Percentiles rank a stretch among this genome's conserved stretches.
Conservation (phyloP, 495 filamentous ascomycete genomes). For the Daldinia bambusicola region DNA sequence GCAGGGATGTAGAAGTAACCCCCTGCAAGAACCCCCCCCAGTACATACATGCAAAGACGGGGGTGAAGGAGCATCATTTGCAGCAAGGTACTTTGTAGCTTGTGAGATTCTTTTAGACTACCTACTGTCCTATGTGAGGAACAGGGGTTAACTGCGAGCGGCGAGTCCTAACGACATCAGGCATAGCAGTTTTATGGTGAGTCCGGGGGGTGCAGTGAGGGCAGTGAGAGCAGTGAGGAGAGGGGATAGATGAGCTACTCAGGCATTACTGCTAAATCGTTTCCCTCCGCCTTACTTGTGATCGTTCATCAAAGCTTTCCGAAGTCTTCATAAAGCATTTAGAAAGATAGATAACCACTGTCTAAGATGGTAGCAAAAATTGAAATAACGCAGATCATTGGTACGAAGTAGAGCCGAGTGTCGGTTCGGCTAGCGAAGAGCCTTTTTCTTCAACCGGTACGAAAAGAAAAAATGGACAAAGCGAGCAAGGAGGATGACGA, state of each 20-base stretch:
- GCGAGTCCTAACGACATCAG: conserved; percentile 39
- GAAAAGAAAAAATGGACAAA: conserved; percentile 12
- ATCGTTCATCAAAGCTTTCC: not conserved
- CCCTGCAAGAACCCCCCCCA: conserved; percentile 24
- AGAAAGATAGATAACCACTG: too few relatives aligned
- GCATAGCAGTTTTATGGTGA: conserved; percentile 29
- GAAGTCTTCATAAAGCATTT: not conserved
- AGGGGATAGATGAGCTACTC: conserved; percentile 11
- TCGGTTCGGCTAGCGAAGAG: conserved; percentile 40
- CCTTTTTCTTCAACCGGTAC: conserved; percentile 16
- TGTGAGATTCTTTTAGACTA: conserved; percentile 32
- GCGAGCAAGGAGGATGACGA: conserved; percentile 25
- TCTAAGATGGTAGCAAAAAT: too few relatives aligned
- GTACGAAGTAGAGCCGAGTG: conserved; percentile 1
- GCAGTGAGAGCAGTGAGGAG: not conserved
- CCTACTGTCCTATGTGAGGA: conserved; percentile 33
- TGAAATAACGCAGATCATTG: not conserved
- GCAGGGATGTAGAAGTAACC: conserved; percentile 10
- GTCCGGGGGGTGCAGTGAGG: conserved; percentile 35
- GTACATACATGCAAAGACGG: conserved; percentile 30
- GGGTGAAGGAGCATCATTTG: conserved; percentile 37
- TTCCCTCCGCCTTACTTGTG: not conserved
- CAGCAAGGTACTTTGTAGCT: conserved; percentile 29
- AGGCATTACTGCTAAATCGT: conserved; percentile 3
- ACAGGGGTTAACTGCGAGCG: conserved; percentile 40